Base-by-base conservation (phyloP, 1,284 basidiomycete species). In the Schizopora paradoxa region DNA sequence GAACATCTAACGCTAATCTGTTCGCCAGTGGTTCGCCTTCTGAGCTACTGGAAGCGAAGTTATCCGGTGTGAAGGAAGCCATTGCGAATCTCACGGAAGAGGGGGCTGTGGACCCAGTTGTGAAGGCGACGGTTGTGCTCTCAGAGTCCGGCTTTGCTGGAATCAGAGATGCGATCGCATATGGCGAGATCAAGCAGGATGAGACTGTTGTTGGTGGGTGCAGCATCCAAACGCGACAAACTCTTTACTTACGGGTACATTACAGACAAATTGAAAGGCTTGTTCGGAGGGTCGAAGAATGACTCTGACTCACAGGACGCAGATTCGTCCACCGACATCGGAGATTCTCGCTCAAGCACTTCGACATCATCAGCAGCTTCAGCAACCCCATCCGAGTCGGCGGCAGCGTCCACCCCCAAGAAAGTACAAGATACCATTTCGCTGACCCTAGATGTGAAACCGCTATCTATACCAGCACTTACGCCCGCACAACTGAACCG, bases 81-180 rank as follows among this genome's bases (percentile, higher is more conserved):
- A 66, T 88, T 18, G 73, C 66, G 14, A 91, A 90, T 57, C 67
- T 92, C 42, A 89, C 85, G 6, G 83, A 84, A 42, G 72, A 70
- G 3, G 86, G 82, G 18, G 83, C 80, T 19, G 64, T 73, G 25
- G 83, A 84, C 56, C 86, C 76, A 4, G 77, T 91, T 5, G 74
- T 95, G 52, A 90, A 89, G 63, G 81, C 90, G 4, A 91, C 87
- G 0, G 65, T 95, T 43, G 69, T 78, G 18, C 69, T 94, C 28
- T 90, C 89, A 36, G 85, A 91, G 45, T 89, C 87, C 42, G 91
- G 91, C 6, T 83, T 95, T 55, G 67, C 90, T 6, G 80, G 82
- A 3, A 82, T 92, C 18, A 76, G 79, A 19, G 85, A 90, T 32
- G 83, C 84, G 1, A 61, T 91, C 29, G 85, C 79, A 2, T 82